Base-by-base conservation (phyloP, 805 yeast species). In the Pichia exigua region DNA sequence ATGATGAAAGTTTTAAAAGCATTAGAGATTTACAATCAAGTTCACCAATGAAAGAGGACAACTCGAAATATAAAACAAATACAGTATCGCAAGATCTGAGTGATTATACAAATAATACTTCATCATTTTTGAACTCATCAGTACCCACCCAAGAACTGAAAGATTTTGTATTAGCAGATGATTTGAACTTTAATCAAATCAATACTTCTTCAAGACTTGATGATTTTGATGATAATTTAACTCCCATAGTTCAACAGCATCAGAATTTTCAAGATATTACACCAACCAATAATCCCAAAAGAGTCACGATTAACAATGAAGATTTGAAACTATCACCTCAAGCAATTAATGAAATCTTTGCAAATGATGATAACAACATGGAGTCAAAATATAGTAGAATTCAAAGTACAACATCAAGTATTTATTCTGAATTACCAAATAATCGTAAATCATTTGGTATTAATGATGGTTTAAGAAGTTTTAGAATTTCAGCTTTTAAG, bases 361-460 rank as follows among this genome's bases (percentile, higher is more conserved):
- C 17, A 7, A 17, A 32, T 7, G 49, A 41, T 38, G 27, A 40
- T 11, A 15, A 40, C 10, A 27, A 27, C 27, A 18, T 10, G 8
- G 27, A 17, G 11, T 32, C 24, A 15, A 24, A 15, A 4, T 40
- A 21, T 26, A 24, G 21, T n/a, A 42, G 42, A 24, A 32, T 30
- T 41, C 57, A 54, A 44, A 57, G 61, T 40, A 43, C 52, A 12
- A 46, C 60, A 10, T 61, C 65, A 39, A 58, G 62, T 30, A 45
- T 61, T 15, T 60, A 61, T 42, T 50, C 63, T 4, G 38, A 46
- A 46, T 38, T 53, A 51, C 7, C 35, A 48, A 41, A 4, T 44
- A 44, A 24, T 21, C 42, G 22, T 20, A 45, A 30, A 44, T 38
- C 46, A 15, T 2, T 35, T 8, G 48, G 42, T 13, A 28, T 42